Percentiles rank a stretch among this genome's conserved stretches.
phyloP scores from a whole-genome alignment of 192 early-diverging fungal species.

The Chytriomyces sp. region DNA sequence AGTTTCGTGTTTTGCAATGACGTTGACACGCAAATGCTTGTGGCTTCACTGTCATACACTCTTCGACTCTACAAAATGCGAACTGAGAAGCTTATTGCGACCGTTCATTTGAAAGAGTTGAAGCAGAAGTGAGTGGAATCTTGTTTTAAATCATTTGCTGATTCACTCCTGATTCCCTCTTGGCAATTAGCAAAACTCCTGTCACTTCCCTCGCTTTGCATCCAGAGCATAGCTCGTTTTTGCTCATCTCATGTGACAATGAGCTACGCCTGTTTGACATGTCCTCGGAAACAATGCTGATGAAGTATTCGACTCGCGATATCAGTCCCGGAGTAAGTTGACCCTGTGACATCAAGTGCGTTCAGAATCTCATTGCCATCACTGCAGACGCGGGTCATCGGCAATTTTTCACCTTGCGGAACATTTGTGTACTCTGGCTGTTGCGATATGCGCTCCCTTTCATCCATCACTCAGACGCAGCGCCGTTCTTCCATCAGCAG shows the following conservation, averaged over 20 bases:
- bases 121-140: constrained; percentile 16
- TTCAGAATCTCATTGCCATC: constrained; percentile 5
- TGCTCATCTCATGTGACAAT: constrained; percentile 59
- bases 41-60: constrained; percentile 50
- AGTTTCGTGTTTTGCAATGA: constrained; percentile 55
- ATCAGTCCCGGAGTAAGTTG: constrained; percentile 38
- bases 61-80: constrained; percentile 56
- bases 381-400: constrained; percentile 43
- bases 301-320: constrained; percentile 45
- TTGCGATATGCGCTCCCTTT: constrained; percentile 39
- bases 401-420: constrained; percentile 55
- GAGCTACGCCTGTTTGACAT: constrained; percentile 55
- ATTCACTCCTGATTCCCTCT: neutral
- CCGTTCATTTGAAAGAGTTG: constrained; percentile 47
- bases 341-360: neutral
- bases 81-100: constrained; percentile 49
- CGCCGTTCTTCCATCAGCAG: neutral
- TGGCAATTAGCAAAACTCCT: constrained; percentile 52
- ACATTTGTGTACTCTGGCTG: constrained; percentile 54
- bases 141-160: neutral
- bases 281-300: constrained; percentile 39
- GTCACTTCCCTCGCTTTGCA: constrained; percentile 47
- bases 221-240: constrained; percentile 49
- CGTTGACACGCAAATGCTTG: constrained; percentile 37
- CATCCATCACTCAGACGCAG: neutral